Evolutionary conservation across 176 grass and related monocot genomes (phyloP), one percentile per base, ranked within the genome.

Genomic region (Cenchrus americanus): DNA sequence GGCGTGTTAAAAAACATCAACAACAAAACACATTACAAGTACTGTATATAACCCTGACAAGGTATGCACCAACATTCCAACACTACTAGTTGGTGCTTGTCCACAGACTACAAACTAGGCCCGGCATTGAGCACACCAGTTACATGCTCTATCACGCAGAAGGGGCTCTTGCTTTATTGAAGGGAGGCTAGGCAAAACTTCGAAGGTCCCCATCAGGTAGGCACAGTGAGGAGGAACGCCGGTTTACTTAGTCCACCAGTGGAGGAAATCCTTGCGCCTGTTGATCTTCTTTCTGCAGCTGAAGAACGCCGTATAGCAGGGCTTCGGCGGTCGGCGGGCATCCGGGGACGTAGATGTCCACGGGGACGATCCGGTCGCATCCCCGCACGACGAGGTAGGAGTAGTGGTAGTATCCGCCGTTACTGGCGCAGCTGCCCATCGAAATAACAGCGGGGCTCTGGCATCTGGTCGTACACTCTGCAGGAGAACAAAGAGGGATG

Each of bases 201-300:
- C 10, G 14, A 2, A 14, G 48, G 3, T 2, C 0, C 48, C 11
- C 12, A 50, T 4, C 48, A 10, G 48, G 12, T 12, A 50, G 48
- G 11, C 5, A 42, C 41, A 30, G 2, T 42, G 5, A 5, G 5
- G 41, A 42, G 41, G 5, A 42, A 5, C 52, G 5, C 52, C 5
- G 7, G 54, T 85, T 92, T 84, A 98, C 87, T 95, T 93, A 71
- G 88, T 94, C 96, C 96, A 95, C 96, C 96, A 98, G 73, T 92
- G 85, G 82, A 93, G 96, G 87, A 98, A 98, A 82, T 98, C 96
- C 83, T 98, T 98, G 80, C 93, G 93, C 81, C 93, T 87, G 83
- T 93, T 93, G 62, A 98, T 95, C 79, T 98, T 98, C 91, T 98
- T n/a, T 98, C 76, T 95, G 93, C 43, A 98, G 89, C 79, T 98